Percentiles rank a stretch among this genome's conserved stretches.
These are phyloP conservation scores for Venturia asperata DNA, from an alignment of 2,329 filamentous ascomycete species.

Conservation along the genomic window DNA sequence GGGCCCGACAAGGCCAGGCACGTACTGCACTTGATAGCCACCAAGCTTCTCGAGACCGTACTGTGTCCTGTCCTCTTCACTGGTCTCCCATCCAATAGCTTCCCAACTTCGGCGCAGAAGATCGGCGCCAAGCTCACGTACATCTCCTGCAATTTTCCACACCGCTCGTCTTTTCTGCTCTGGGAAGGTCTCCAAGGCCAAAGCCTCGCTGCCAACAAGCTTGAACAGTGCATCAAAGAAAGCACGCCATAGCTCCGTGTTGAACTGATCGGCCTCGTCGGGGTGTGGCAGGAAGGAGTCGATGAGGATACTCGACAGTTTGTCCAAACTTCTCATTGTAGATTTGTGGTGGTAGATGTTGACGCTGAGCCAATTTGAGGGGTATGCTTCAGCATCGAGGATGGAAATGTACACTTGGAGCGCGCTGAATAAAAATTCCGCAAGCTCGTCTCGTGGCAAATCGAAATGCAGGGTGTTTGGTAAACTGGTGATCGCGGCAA, in stretches of 20 bases:
- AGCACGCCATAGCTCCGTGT: conserved; percentile 86
- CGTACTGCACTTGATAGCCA: conserved; percentile 97
- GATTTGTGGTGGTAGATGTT: conserved; percentile 91
- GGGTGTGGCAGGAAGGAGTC: conserved; percentile 79
- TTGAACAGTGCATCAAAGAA: conserved; percentile 87
- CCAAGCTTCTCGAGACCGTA: conserved; percentile 81
- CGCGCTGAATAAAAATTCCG: conserved; percentile 67
- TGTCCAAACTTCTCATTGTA: conserved; percentile 76
- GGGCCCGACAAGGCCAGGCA: conserved; percentile 81
- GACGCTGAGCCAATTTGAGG: conserved; percentile 80
- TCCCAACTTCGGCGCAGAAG: conserved; percentile 83
- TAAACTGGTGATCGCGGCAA: conserved; percentile 73
- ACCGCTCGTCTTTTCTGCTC: conserved; percentile 94
- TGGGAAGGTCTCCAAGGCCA: conserved; percentile 90
- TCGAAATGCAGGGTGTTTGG: conserved; percentile 69
- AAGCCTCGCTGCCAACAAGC: conserved; percentile 77
- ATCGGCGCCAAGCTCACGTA: conserved; percentile 83
- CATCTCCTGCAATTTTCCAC: conserved; percentile 98
- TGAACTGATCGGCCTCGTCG: conserved; percentile 85
- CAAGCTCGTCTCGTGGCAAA: conserved; percentile 64
- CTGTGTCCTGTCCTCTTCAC: conserved; percentile 64
- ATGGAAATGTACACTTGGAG: conserved; percentile 86
- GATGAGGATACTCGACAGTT: conserved; percentile 71
- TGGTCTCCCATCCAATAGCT: conserved; percentile 93
- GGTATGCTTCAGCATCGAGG: conserved; percentile 81